Base-by-base conservation (phyloP, 345 rosid genomes). In the Hibiscus mutabilis region DNA sequence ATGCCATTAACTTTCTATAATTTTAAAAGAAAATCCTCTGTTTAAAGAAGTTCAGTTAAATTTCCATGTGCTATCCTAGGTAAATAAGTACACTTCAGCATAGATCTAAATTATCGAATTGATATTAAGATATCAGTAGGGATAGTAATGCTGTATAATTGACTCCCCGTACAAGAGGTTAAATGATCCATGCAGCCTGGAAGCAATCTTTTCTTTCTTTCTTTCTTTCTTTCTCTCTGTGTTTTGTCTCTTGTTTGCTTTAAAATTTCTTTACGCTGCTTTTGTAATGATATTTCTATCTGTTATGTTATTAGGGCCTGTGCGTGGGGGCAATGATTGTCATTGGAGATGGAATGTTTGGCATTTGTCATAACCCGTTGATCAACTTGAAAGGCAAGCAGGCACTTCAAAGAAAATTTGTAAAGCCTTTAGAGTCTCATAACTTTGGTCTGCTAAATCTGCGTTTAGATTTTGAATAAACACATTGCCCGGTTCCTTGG, bases 261-360 rank as follows among this genome's bases (percentile, higher is more conserved):
- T 3, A n/a, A n/a, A n/a, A n/a, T n/a, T 5, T 3, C 33, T 19
- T 65, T 61, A 10, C 21, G 27, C 51, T 57, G 68, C 44, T 59
- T 68, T 51, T 42, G 16, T 73, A 11, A 62, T 69, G 66, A 21
- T 24, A 59, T 18, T 63, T 21, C 22, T 21, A 44, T 55, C 31
- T 72, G 24, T 25, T 63, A 51, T 56, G 42, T 78, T 59, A 47
- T 58, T 29, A 81, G 90, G 90, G 86, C 86, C 72, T 86, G 82
- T 79, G 81, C 85, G 49, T 86, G 86, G 90, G 88, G 84, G 74
- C 87, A 82, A 74, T 86, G 82, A 82, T 13, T 37, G 67, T 74
- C 68, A 58, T 18, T 6, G 25, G 69, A 35, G 70, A 53, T 19
- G 44, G 33, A 76, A 57, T 51, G 35, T 21, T 58, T 61, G 69